phyloP scores from a whole-genome alignment of 1,139 yeast species.

The Kluyveromyces sp. region DNA sequence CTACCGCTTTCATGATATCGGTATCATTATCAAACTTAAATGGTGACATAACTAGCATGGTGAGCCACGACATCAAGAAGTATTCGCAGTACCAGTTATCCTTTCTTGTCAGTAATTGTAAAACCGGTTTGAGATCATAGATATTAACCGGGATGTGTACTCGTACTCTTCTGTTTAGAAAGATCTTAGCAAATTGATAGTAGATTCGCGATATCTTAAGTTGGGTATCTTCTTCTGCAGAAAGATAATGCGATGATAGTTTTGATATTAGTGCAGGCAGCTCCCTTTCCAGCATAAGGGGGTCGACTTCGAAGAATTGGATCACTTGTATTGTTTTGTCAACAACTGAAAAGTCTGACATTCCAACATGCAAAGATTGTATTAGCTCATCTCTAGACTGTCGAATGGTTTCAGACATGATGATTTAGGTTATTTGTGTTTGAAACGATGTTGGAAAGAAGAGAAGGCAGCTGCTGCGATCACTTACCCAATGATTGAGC shows the following conservation, averaged over 20 bases:
- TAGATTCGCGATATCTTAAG: constrained; percentile 31
- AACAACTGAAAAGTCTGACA: constrained; percentile 3
- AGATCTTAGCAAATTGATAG: constrained; percentile 55
- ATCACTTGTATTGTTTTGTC: constrained; percentile 18
- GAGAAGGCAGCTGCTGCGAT: too few relatives aligned
- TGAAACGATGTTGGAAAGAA: too few relatives aligned
- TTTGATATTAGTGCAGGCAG: constrained; percentile 32
- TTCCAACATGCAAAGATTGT: constrained; percentile 6
- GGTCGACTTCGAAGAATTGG: constrained; percentile 49
- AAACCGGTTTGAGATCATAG: constrained; percentile 34
- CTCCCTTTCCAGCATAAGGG: constrained; percentile 42
- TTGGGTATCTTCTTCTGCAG: not conserved
- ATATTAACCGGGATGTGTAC: constrained; percentile 57
- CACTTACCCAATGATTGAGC: too few relatives aligned
- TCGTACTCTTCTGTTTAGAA: constrained; percentile 56
- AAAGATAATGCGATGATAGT: constrained; percentile 31
- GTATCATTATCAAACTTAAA: constrained; percentile 43
- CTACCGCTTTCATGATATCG: constrained; percentile 34
- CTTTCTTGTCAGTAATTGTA: constrained; percentile 25
- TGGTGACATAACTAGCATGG: constrained; percentile 62
- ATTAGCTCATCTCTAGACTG: constrained; percentile 8
- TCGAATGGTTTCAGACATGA: not conserved
- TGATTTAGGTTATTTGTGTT: not conserved
- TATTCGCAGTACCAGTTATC: constrained; percentile 51
- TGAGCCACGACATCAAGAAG: constrained; percentile 63